Evolutionary conservation across 495 filamentous ascomycete genomes (phyloP).

Genomic region (Lepidopterella palustris): DNA sequence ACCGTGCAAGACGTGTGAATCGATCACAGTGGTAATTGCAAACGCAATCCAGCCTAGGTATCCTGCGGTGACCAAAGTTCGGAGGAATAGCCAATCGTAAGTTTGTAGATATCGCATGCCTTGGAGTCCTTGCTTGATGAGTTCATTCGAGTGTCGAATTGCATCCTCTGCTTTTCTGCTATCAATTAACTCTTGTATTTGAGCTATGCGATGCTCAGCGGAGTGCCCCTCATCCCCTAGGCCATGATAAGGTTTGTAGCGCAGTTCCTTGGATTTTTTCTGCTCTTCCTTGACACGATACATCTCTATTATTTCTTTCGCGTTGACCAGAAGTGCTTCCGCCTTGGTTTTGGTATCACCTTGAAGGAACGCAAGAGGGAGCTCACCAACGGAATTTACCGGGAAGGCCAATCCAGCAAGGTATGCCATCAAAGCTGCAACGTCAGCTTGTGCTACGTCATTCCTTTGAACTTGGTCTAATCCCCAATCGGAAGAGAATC

Average conservation of each 20-base stretch:
- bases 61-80: constrained; percentile 85
- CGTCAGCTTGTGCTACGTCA: constrained; percentile 90
- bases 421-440: constrained; percentile 95
- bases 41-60: constrained; percentile 97
- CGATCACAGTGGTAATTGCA: constrained; percentile 83
- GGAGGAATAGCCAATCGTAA: constrained; percentile 95
- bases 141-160: constrained; percentile 64
- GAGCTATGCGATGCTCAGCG: constrained; percentile 58
- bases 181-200: constrained; percentile 62
- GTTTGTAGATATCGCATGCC: constrained; percentile 93
- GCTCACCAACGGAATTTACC: constrained; percentile 91
- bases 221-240: constrained; percentile 57
- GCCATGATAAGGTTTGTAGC: constrained; percentile 64
- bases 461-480: constrained; percentile 73
- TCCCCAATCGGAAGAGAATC: constrained; percentile 86
- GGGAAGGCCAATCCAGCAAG: constrained; percentile 86
- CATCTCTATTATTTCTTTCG: constrained; percentile 88
- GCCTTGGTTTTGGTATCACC: constrained; percentile 70
- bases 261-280: constrained; percentile 67
- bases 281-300: constrained; percentile 90
- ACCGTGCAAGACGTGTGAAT: constrained; percentile 80
- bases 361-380: constrained; percentile 76
- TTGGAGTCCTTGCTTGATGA: constrained; percentile 71
- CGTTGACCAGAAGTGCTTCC: constrained; percentile 77
- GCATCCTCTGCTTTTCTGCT: constrained; percentile 61